Evolutionary conservation across 352 stramenopile species (phyloP).

Genomic region (Globisporangium paddicum): DNA sequence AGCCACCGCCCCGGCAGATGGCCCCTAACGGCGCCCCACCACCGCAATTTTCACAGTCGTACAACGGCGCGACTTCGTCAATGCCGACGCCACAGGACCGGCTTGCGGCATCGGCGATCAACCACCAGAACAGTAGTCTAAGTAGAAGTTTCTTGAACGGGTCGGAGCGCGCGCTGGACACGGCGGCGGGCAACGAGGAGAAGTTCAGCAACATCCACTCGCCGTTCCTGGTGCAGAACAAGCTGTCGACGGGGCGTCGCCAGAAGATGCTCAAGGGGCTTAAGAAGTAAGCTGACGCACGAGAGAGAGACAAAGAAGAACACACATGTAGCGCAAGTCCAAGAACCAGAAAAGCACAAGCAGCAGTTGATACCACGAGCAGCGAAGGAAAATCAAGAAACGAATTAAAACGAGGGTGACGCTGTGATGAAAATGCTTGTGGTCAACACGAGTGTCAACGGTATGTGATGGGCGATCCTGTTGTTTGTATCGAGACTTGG

Average conservation of each 20-base stretch:
- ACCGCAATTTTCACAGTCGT: slow-evolving; percentile 28
- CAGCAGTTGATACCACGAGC: background rate
- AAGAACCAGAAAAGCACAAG: background rate
- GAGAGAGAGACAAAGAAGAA: background rate
- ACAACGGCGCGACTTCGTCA: slow-evolving; percentile 26
- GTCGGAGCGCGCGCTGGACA: slow-evolving; percentile 26
- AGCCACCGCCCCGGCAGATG: slow-evolving; percentile 16
- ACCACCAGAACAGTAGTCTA: slow-evolving; percentile 53
- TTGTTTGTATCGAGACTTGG: no score
- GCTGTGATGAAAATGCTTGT: background rate
- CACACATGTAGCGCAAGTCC: background rate
- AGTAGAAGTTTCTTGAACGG: slow-evolving; percentile 48
- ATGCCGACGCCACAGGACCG: slow-evolving; percentile 12
- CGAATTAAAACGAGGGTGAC: no score
- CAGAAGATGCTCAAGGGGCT: slow-evolving; percentile 89
- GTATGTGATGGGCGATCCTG: no score
- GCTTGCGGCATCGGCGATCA: slow-evolving; percentile 14
- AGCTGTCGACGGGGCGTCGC: slow-evolving; percentile 75
- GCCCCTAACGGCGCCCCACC: background rate
- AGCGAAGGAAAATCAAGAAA: slow-evolving; percentile 1
- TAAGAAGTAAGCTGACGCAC: slow-evolving; percentile 58
- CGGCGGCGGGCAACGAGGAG: slow-evolving; percentile 53
- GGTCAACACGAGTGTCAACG: no score
- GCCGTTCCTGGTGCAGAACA: slow-evolving; percentile 82
- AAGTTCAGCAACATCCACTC: slow-evolving; percentile 87